Percentiles rank a stretch among this genome's conserved stretches.
phyloP scores from a whole-genome alignment of 2,329 filamentous ascomycete species.

The Kalmusia sp. region DNA sequence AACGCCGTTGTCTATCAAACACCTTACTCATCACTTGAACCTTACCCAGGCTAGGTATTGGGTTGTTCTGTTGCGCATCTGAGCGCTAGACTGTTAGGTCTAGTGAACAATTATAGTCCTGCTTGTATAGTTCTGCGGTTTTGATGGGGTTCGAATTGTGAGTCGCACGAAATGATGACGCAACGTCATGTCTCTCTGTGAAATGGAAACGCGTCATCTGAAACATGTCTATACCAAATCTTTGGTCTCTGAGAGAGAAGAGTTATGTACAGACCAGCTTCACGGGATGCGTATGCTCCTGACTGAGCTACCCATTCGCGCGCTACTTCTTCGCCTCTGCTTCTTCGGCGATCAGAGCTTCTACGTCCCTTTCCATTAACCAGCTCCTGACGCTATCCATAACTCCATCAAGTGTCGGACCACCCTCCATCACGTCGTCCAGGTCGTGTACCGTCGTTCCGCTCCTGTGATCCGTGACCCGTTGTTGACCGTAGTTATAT shows the following conservation, averaged over 20 bases:
- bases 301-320: too few relatives aligned
- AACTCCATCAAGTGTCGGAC: constrained; percentile 73
- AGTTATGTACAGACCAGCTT: too few relatives aligned
- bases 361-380: constrained; percentile 77
- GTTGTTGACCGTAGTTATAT: constrained; percentile 81
- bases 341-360: constrained; percentile 64
- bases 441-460: constrained; percentile 81
- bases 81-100: neutral
- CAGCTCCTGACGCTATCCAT: constrained; percentile 81
- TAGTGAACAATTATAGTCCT: neutral
- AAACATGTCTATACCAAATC: too few relatives aligned
- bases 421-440: constrained; percentile 79
- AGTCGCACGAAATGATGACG: neutral
- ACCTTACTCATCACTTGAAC: neutral
- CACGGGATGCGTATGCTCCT: too few relatives aligned
- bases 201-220: neutral
- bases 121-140: too few relatives aligned
- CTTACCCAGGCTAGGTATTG: neutral
- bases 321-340: constrained; percentile 26
- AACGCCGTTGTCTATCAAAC: neutral
- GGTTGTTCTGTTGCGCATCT: neutral
- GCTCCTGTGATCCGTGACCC: constrained; percentile 88
- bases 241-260: too few relatives aligned
- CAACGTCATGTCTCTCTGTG: neutral
- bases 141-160: neutral